Conservation (phyloP, 1,139 yeast genomes). For the Sugiyamaella sp. region DNA sequence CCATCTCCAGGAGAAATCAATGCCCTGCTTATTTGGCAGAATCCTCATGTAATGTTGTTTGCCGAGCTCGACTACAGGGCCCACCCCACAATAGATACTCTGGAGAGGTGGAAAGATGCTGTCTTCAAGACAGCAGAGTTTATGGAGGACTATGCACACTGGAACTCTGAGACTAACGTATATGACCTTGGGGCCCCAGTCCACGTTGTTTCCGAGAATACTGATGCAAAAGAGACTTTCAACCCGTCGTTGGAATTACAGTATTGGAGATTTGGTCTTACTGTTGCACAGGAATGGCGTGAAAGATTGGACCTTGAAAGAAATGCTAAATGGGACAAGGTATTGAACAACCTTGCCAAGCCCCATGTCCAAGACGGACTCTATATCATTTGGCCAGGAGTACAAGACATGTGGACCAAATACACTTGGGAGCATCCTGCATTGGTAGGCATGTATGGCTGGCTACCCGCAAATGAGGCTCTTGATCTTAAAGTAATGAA, state of each 20-base stretch:
- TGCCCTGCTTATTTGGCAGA: constrained; percentile 22
- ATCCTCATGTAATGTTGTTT: constrained; percentile 22
- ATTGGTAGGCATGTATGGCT: constrained; percentile 23
- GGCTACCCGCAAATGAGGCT: constrained; percentile 18
- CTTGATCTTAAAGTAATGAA: constrained; percentile 19
- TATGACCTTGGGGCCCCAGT: constrained; percentile 21
- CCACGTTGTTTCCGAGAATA: constrained; percentile 22
- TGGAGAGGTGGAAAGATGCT: constrained; percentile 18
- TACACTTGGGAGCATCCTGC: constrained; percentile 25
- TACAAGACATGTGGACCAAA: constrained; percentile 24
- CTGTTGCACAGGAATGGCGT: constrained; percentile 17
- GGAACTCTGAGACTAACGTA: constrained; percentile 10
- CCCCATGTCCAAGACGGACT: constrained; percentile 19
- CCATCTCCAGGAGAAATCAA: constrained; percentile 22
- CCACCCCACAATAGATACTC: constrained; percentile 17
- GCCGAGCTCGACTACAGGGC: constrained; percentile 22
- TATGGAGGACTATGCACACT: constrained; percentile 18
- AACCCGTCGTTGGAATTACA: constrained; percentile 22
- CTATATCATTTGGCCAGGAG: constrained; percentile 23
- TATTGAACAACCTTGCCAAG: constrained; percentile 14
- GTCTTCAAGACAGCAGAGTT: constrained; percentile 21
- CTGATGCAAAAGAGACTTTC: constrained; percentile 17
- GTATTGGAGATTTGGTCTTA: constrained; percentile 22
- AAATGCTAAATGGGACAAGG: constrained; percentile 14
- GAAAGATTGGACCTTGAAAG: constrained; percentile 12